These are phyloP conservation scores for Hygrophoropsis aurantiaca DNA, from an alignment of 768 basidiomycete genomes.

Conservation along the genomic window DNA sequence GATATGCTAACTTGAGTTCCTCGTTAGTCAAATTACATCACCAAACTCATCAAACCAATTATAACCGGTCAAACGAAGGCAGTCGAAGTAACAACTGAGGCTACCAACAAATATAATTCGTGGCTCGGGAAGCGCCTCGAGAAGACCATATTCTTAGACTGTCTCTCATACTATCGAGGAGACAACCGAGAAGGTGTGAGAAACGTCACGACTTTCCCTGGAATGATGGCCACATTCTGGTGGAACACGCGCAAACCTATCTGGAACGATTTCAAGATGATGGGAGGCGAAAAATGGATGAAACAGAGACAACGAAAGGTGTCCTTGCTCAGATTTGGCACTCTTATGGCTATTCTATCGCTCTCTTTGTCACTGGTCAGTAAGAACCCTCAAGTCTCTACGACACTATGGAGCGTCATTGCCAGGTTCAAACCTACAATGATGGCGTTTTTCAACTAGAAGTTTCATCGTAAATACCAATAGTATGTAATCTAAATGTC, in stretches of 20 bases:
- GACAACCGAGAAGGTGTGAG: constrained; percentile 34
- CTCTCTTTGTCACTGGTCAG: no score
- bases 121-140: constrained; percentile 49
- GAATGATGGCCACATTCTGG: constrained; percentile 51
- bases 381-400: no score
- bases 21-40: constrained; percentile 45
- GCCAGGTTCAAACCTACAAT: no score
- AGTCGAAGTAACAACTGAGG: constrained; percentile 47
- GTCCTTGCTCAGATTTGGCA: constrained; percentile 19
- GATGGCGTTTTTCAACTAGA: no score
- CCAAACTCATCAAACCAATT: constrained; percentile 54
- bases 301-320: constrained; percentile 21
- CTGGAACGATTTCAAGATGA: constrained; percentile 44
- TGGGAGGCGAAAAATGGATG: constrained; percentile 39
- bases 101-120: constrained; percentile 48
- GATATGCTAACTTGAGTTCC: constrained; percentile 2
- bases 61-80: constrained; percentile 48
- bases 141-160: constrained; percentile 52
- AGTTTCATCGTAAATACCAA: no score
- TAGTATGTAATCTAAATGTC: no score
- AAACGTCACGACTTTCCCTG: constrained; percentile 50
- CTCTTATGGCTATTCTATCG: no score
- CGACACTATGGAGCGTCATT: no score
- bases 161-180: constrained; percentile 52
- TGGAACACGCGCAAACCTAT: constrained; percentile 43